phyloP scores from a whole-genome alignment of 2,329 filamentous ascomycete species.

The Stagonosporopsis cucurbitacearum region DNA sequence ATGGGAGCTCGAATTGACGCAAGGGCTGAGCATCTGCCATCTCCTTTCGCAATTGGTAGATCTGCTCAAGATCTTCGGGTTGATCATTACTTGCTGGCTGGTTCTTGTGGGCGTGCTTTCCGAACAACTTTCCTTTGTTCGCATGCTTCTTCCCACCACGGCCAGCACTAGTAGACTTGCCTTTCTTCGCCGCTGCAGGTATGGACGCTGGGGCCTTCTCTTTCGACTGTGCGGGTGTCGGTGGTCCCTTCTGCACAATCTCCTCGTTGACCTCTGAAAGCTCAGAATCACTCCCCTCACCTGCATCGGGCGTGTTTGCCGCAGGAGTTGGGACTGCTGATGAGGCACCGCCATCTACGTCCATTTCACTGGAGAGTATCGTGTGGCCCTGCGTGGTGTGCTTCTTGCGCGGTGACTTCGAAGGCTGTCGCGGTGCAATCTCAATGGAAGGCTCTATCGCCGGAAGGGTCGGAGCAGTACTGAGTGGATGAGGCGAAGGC shows the following conservation, averaged over 20 bases:
- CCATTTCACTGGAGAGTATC: constrained; percentile 26
- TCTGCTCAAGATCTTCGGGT: constrained; percentile 33
- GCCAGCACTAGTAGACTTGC: constrained; percentile 33
- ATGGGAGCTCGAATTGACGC: constrained; percentile 28
- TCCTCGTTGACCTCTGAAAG: constrained; percentile 49
- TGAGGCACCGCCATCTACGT: constrained; percentile 33
- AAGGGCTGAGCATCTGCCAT: constrained; percentile 37
- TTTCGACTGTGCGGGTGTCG: constrained; percentile 37
- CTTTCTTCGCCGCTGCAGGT: constrained; percentile 35
- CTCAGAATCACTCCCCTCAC: constrained; percentile 42
- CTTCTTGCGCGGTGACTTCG: constrained; percentile 44
- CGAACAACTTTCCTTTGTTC: constrained; percentile 39
- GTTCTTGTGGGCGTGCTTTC: constrained; percentile 40
- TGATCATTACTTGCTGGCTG: constrained; percentile 37
- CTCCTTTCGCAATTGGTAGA: constrained; percentile 33
- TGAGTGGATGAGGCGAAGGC: constrained; percentile 35
- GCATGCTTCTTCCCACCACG: constrained; percentile 44
- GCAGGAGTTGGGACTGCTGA: constrained; percentile 36
- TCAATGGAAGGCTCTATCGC: constrained; percentile 33
- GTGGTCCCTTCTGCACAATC: constrained; percentile 45
- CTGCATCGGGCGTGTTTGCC: constrained; percentile 38
- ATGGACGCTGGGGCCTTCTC: constrained; percentile 27
- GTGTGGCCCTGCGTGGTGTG: constrained; percentile 29
- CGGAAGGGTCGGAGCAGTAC: constrained; percentile 37
- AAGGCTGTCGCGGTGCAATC: constrained; percentile 34